Conservation (phyloP, 2,329 filamentous ascomycete genomes). For the Ascochyta viciae-villosae region DNA sequence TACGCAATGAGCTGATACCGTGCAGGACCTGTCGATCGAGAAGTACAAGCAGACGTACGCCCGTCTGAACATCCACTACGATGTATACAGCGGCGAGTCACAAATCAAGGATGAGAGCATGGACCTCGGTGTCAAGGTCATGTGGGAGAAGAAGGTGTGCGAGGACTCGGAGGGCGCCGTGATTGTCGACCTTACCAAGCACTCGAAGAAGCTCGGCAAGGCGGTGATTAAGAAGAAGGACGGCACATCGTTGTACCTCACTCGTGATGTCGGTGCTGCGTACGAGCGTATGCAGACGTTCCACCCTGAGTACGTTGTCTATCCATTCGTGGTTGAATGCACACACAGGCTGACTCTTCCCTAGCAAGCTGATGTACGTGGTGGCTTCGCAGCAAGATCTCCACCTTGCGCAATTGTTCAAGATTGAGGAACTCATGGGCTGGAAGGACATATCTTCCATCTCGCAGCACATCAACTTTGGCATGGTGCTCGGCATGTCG, state of each 20-base stretch:
- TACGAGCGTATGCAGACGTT: constrained; percentile 68
- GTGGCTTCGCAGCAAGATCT: constrained; percentile 70
- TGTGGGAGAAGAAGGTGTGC: constrained; percentile 67
- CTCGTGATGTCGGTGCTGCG: constrained; percentile 72
- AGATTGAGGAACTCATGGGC: constrained; percentile 68
- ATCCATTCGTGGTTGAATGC: background rate
- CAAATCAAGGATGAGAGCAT: constrained; percentile 70
- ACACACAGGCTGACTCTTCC: background rate
- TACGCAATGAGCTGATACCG: constrained; percentile 11
- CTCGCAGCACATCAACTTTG: constrained; percentile 71
- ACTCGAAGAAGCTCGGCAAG: constrained; percentile 72
- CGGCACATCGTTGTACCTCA: constrained; percentile 72
- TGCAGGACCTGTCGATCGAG: constrained; percentile 64
- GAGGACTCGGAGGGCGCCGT: constrained; percentile 71
- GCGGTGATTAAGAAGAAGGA: constrained; percentile 72
- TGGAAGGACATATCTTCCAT: constrained; percentile 64
- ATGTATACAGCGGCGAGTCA: constrained; percentile 74
- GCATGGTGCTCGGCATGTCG: constrained; percentile 70
- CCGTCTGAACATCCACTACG: constrained; percentile 69
- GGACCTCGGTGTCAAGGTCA: constrained; percentile 63
- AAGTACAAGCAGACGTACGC: constrained; percentile 71
- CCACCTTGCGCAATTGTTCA: constrained; percentile 70
- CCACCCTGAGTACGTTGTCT: constrained; percentile 59
- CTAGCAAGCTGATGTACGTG: constrained; percentile 69
- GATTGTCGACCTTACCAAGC: constrained; percentile 73